Conservation (phyloP, 1,284 basidiomycete species). For the Ceratobasidium sp. region DNA sequence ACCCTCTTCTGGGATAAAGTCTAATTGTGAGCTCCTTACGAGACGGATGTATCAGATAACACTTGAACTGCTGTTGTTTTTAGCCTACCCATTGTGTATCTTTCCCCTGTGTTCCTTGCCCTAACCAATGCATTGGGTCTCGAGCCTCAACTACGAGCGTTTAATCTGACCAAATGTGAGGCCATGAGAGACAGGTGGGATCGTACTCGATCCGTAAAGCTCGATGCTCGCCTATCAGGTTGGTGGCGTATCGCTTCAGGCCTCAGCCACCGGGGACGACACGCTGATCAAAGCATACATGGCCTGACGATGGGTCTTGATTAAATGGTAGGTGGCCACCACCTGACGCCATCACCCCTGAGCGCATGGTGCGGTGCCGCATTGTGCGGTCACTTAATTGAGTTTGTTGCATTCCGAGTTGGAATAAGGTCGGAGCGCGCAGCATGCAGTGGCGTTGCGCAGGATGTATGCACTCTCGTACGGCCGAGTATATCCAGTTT, state of each 20-base stretch:
- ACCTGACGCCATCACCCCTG: not conserved
- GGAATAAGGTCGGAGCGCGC: not conserved
- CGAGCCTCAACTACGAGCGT: not conserved
- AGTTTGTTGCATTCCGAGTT: not conserved
- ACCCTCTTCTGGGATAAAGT: conserved; percentile 43
- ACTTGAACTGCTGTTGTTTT: not conserved
- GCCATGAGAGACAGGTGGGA: not conserved
- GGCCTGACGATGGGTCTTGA: not conserved
- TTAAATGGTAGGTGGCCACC: not conserved
- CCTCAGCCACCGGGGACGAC: conserved; percentile 1
- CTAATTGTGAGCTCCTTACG: not conserved
- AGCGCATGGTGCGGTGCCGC: conserved; percentile 9
- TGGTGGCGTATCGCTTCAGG: conserved; percentile 15
- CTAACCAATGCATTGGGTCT: conserved; percentile 16
- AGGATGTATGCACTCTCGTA: not conserved
- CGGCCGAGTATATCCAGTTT: not conserved
- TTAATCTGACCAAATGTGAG: not conserved
- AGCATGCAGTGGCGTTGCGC: not conserved
- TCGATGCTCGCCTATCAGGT: conserved; percentile 8
- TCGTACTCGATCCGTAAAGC: not conserved
- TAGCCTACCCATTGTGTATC: not conserved
- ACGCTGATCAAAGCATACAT: not conserved
- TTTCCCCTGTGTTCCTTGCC: no score
- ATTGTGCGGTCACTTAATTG: not conserved
- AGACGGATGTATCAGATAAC: not conserved